Base-by-base conservation (phyloP, 2,329 filamentous ascomycete species). In the Fusarium brevicatenulatum region DNA sequence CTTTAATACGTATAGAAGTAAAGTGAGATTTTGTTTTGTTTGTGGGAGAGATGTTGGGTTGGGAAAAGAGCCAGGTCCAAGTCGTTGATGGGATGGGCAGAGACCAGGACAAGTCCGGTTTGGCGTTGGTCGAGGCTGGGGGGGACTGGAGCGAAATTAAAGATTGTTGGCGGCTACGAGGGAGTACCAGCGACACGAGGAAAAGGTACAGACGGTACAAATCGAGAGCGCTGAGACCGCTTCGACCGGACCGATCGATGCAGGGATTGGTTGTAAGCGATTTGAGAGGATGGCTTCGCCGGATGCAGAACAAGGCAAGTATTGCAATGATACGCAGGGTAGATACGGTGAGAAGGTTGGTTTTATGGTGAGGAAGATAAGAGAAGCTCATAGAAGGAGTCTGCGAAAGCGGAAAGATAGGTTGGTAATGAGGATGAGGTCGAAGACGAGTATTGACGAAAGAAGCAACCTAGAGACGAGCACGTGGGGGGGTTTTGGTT, bases 71-170 rank as follows among this genome's bases (percentile, higher is more conserved):
- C 55, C 55, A 69, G 59, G 61, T 62, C 65, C 64, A 71, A 58
- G 53, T 58, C 66, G 62, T 72, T 63, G 57, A 68, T 47, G 49
- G 74, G 70, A 71, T 58, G 40, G 65, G 65, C 30, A 67, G 63
- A 50, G 63, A 72, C 64, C 69, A 74, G 68, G 70, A 75, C 70
- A 66, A 63, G 72, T 70, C 71, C 55, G 71, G 75, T 67, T 72
- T 77, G 74, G 72, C 67, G 74, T 67, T 61, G 67, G 74, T 67
- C 74, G 49, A 74, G 67, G 75, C 72, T 72, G 66, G 71, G 74
- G 74, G 74, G 72, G 63, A 60, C 59, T 67, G 66, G 70, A 71
- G 71, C 75, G 75, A 76, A 73, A 76, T 76, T 76, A 76, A 76
- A 77, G 71, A 76, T 74, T 66, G 70, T 70, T 74, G 72, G 73